A percentile compares a stretch with the other conserved stretches of the same genome.
Evolutionary conservation across 768 basidiomycete species (phyloP).

Genomic region (Suillus subluteus): DNA sequence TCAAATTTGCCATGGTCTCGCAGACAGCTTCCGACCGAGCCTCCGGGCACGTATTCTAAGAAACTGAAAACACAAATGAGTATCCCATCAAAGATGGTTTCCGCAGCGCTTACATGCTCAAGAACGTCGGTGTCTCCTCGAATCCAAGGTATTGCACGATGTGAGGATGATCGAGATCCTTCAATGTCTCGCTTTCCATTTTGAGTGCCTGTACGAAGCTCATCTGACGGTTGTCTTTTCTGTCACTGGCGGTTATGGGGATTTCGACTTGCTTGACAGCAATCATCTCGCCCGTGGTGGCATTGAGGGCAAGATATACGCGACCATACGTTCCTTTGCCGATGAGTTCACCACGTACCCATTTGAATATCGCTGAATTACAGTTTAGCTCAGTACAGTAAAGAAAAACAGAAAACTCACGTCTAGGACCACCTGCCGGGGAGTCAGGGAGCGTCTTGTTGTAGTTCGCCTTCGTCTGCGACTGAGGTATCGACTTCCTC

Average conservation of each 20-base stretch:
- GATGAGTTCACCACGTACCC: slow-evolving; percentile 97
- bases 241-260: slow-evolving; percentile 89
- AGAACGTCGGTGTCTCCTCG: slow-evolving; percentile 83
- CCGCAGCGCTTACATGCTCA: slow-evolving; percentile 80
- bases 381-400: slow-evolving; percentile 20
- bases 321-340: slow-evolving; percentile 97
- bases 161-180: slow-evolving; percentile 95
- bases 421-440: slow-evolving; percentile 63
- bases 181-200: slow-evolving; percentile 93
- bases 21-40: slow-evolving; percentile 89
- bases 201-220: slow-evolving; percentile 91
- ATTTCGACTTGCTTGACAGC: slow-evolving; percentile 99
- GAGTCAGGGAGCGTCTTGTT: slow-evolving; percentile 55
- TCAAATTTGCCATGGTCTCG: slow-evolving; percentile 92
- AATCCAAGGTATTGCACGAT: slow-evolving; percentile 98
- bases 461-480: slow-evolving; percentile 54
- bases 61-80: slow-evolving; percentile 59
- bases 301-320: slow-evolving; percentile 95
- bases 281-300: slow-evolving; percentile 97
- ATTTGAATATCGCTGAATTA: slow-evolving; percentile 84
- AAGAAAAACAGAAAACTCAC: slow-evolving; percentile 48
- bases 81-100: not conserved
- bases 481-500: slow-evolving; percentile 89
- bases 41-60: slow-evolving; percentile 98
- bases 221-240: slow-evolving; percentile 82